Evolutionary conservation across 306 rosid genomes (phyloP).

Genomic region (Ormosia semicastrata): DNA sequence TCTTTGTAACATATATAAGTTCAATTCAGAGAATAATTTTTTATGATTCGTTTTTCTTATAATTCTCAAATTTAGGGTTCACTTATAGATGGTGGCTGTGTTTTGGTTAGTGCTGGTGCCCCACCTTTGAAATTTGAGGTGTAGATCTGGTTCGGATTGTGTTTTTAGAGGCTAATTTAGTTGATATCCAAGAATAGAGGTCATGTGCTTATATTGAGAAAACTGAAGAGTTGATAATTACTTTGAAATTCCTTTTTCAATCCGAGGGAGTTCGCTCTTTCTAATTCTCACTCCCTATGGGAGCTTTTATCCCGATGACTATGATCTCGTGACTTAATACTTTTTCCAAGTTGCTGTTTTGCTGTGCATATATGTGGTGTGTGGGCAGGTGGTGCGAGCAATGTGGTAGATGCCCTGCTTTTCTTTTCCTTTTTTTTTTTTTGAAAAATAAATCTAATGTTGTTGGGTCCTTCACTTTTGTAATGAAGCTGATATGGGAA

Average conservation of each 20-base stretch:
- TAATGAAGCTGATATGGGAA: background rate
- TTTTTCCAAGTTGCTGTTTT: background rate
- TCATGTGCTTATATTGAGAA: constrained; percentile 54
- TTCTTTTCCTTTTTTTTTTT: background rate
- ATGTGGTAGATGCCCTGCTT: background rate
- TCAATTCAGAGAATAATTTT: constrained; percentile 91
- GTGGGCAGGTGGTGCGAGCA: background rate
- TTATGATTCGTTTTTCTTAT: constrained; percentile 41
- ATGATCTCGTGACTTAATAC: background rate
- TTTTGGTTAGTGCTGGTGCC: constrained; percentile 77
- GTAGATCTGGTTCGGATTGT: constrained; percentile 75
- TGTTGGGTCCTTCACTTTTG: background rate
- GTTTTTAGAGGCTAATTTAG: constrained; percentile 66
- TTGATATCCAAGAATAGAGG: constrained; percentile 56
- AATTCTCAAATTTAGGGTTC: constrained; percentile 65
- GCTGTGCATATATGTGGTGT: background rate
- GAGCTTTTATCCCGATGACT: background rate
- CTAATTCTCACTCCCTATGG: background rate
- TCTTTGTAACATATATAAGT: constrained; percentile 86
- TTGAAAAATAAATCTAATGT: background rate
- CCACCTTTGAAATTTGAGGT: constrained; percentile 83
- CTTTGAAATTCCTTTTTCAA: constrained; percentile 43
- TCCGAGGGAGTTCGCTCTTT: constrained; percentile 12
- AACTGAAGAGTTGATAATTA: constrained; percentile 48
- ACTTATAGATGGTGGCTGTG: constrained; percentile 80